Evolutionary conservation across 2,329 filamentous ascomycete species (phyloP), one percentile per base, ranked within the genome.

Genomic region (Clonostachys chloroleuca): DNA sequence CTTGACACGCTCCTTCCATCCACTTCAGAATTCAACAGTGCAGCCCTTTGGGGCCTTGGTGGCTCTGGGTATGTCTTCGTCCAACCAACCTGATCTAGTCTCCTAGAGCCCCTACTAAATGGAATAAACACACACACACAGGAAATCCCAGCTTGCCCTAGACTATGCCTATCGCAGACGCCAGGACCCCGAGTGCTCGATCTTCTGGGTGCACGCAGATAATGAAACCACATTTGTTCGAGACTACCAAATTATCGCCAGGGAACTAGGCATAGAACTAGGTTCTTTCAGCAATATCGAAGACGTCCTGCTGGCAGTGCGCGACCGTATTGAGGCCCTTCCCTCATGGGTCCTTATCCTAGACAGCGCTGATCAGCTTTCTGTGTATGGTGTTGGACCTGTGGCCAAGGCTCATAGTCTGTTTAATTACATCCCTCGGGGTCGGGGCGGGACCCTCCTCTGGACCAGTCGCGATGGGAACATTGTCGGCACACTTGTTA

Each of bases 171-270:
- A 64, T 40, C 46, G 54, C 17, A 30, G 24, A 30, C 24, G 24
- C 4, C 52, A 55, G 45, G 24, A 30, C 12, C 47, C 51, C 10
- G 18, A 45, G n/a, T 63, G 58, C 44, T 58, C 54, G 12, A 50
- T 69, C 10, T 65, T 68, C 51, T 68, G 60, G 64, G 57, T 65
- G 2, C 59, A 65, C 48, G 64, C 62, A 34, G 59, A 63, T 40
- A 60, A 51, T 40, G 50, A 57, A 46, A 50, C 58, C 16, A 64
- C 56, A 20, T 63, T 68, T 43, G 34, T 45, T 12, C 42, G 58
- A 10, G 57, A 59, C 46, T 66, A 62, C 43, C 58, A 53, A 44
- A 43, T 48, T 3, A 63, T 68, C 42, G 24, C 24, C 24, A 30
- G 8, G 9, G 24, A 30, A 9, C 24, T 30, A 4, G 59, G 58